Evolutionary conservation across 352 stramenopile genomes (phyloP).

Genomic region (Phytophthora pistaciae): DNA sequence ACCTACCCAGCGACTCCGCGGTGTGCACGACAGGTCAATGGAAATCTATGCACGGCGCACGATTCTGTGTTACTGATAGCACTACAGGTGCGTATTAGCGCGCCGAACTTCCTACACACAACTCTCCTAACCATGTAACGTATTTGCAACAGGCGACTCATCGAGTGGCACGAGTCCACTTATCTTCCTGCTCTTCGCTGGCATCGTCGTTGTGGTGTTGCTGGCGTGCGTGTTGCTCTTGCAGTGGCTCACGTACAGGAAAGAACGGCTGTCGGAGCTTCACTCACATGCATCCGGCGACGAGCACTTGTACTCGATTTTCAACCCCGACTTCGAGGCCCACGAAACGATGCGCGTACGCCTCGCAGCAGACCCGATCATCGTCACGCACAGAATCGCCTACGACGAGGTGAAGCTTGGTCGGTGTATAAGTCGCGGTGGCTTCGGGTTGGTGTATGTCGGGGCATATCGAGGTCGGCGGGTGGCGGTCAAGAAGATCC

Average conservation of each 20-base stretch:
- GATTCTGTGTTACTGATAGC: slow-evolving; percentile 36
- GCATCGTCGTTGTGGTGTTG: slow-evolving; percentile 34
- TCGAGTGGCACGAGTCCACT: slow-evolving; percentile 22
- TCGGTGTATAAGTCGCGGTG: slow-evolving; percentile 45
- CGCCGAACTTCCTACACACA: background rate
- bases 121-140: background rate
- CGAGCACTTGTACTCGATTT: slow-evolving; percentile 32
- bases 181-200: slow-evolving; percentile 31
- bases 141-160: background rate
- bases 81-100: slow-evolving; percentile 19
- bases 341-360: slow-evolving; percentile 42
- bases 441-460: slow-evolving; percentile 54
- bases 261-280: slow-evolving; percentile 21
- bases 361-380: slow-evolving; percentile 47
- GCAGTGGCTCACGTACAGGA: slow-evolving; percentile 30
- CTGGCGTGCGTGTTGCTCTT: slow-evolving; percentile 32
- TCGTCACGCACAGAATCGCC: slow-evolving; percentile 46
- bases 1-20: slow-evolving; percentile 12
- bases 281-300: slow-evolving; percentile 10
- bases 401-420: slow-evolving; percentile 52
- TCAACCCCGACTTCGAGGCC: slow-evolving; percentile 26
- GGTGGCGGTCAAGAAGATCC: slow-evolving; percentile 60
- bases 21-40: slow-evolving; percentile 26
- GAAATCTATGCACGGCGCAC: slow-evolving; percentile 30
- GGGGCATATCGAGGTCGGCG: slow-evolving; percentile 38